phyloP scores from a whole-genome alignment of 805 yeast species.

The Yarrowia sp. region DNA sequence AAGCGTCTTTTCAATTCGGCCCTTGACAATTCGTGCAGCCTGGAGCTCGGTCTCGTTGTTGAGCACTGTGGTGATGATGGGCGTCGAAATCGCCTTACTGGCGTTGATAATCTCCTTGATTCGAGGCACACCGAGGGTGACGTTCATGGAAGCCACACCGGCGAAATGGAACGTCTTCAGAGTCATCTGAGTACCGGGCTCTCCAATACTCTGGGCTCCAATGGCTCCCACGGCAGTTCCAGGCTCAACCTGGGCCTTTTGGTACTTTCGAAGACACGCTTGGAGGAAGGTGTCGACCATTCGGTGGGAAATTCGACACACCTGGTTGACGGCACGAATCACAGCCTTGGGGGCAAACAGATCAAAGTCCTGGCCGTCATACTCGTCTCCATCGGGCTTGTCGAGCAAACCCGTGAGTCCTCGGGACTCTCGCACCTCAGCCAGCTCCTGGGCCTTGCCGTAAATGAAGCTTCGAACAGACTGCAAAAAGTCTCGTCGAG shows the following conservation, averaged over 20 bases:
- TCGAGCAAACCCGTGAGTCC: constrained; percentile 58
- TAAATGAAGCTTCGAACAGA: constrained; percentile 72
- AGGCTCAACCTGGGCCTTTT: constrained; percentile 92
- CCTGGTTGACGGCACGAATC: constrained; percentile 49
- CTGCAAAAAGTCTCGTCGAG: constrained; percentile 82
- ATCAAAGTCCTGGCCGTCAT: constrained; percentile 48
- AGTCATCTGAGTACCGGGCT: constrained; percentile 99
- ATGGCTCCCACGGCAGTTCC: constrained; percentile 99
- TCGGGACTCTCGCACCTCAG: constrained; percentile 61
- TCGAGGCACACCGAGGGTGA: constrained; percentile 98
- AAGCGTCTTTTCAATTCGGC: constrained; percentile 91
- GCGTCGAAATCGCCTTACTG: constrained; percentile 92
- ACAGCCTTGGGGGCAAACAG: constrained; percentile 45
- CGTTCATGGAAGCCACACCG: constrained; percentile 99
- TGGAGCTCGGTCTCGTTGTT: constrained; percentile 95
- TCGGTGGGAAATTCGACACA: constrained; percentile 63
- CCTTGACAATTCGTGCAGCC: constrained; percentile 98
- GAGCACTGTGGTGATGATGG: constrained; percentile 91
- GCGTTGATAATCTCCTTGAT: constrained; percentile 98
- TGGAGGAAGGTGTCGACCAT: constrained; percentile 71
- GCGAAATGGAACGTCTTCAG: constrained; percentile 97
- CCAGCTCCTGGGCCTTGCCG: constrained; percentile 64
- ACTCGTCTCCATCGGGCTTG: constrained; percentile 54
- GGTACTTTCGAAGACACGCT: constrained; percentile 81
- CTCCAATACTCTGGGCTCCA: constrained; percentile 99